A percentile compares a stretch with the other conserved stretches of the same genome.
Conservation (phyloP, 1,284 basidiomycete genomes). For the Puccinia polysora region DNA sequence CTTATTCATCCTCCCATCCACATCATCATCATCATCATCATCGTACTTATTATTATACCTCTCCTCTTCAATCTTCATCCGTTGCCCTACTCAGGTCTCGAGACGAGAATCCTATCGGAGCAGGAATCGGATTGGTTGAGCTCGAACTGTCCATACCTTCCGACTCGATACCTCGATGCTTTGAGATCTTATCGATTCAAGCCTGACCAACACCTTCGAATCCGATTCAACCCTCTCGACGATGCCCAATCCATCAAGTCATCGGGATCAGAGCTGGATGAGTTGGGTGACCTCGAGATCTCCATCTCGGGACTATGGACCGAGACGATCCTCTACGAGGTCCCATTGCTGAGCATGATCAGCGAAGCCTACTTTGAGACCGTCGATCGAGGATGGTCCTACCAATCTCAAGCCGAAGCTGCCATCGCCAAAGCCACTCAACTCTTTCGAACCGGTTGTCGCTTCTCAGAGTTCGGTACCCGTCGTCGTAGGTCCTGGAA, state of each 20-base stretch:
- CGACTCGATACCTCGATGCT: constrained; percentile 69
- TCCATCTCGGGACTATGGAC: constrained; percentile 72
- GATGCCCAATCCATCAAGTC: constrained; percentile 24
- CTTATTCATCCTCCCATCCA: neutral
- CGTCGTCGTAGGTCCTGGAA: constrained; percentile 74
- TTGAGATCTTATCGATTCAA: constrained; percentile 68
- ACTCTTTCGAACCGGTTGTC: constrained; percentile 67
- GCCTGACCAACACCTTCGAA: constrained; percentile 68
- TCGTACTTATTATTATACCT: neutral
- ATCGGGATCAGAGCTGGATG: constrained; percentile 43
- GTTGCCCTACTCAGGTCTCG: constrained; percentile 66
- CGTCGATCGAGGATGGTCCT: constrained; percentile 70
- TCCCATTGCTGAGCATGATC: constrained; percentile 83
- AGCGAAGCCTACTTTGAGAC: constrained; percentile 69
- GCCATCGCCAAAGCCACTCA: constrained; percentile 68
- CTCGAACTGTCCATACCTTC: constrained; percentile 70
- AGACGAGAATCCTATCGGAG: constrained; percentile 61
- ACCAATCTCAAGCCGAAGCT: constrained; percentile 67
- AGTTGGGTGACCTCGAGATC: constrained; percentile 69
- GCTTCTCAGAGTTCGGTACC: constrained; percentile 89
- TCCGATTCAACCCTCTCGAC: constrained; percentile 58
- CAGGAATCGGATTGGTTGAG: constrained; percentile 69
- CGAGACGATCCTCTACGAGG: constrained; percentile 92
- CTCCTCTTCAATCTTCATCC: neutral
- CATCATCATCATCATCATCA: constrained; percentile 1